Evolutionary conservation across 495 filamentous ascomycete species (phyloP).

Genomic region (Aspergillus baeticus): DNA sequence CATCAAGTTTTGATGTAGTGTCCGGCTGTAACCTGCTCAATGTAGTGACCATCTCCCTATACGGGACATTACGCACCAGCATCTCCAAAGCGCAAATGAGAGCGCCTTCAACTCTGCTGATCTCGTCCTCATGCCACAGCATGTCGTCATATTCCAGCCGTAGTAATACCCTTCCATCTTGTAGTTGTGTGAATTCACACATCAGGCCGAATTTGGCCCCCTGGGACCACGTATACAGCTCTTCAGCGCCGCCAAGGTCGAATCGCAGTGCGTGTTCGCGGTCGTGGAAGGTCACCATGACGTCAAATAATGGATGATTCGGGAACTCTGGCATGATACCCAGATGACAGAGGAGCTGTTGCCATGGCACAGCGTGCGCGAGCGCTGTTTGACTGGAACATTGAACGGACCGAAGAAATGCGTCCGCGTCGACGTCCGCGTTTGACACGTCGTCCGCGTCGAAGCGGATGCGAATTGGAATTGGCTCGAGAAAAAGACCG

Average conservation of each 20-base stretch:
- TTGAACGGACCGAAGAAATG: slow-evolving; percentile 17
- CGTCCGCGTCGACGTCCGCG: background rate
- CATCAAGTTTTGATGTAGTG: too few species aligned
- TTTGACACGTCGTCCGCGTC: too few species aligned
- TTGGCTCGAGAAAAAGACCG: slow-evolving; percentile 33
- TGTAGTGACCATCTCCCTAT: too few species aligned
- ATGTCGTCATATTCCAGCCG: too few species aligned
- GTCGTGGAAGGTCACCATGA: slow-evolving; percentile 35
- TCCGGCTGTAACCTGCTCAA: too few species aligned
- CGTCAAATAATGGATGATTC: slow-evolving; percentile 28
- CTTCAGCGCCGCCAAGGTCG: background rate
- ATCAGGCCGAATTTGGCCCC: slow-evolving; percentile 1
- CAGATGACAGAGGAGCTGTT: slow-evolving; percentile 23
- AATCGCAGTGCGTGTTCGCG: background rate
- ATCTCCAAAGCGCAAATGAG: too few species aligned
- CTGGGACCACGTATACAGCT: background rate
- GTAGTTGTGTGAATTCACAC: background rate
- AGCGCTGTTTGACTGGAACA: slow-evolving; percentile 20
- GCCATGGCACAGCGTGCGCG: slow-evolving; percentile 24
- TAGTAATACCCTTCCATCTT: too few species aligned
- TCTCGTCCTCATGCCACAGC: too few species aligned
- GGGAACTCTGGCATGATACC: slow-evolving; percentile 17
- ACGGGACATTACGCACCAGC: too few species aligned
- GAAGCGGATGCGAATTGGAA: slow-evolving; percentile 29
- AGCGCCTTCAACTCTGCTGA: too few species aligned